Conservation (phyloP, 179 eudicot genomes). For the Spinacia oleracea region DNA sequence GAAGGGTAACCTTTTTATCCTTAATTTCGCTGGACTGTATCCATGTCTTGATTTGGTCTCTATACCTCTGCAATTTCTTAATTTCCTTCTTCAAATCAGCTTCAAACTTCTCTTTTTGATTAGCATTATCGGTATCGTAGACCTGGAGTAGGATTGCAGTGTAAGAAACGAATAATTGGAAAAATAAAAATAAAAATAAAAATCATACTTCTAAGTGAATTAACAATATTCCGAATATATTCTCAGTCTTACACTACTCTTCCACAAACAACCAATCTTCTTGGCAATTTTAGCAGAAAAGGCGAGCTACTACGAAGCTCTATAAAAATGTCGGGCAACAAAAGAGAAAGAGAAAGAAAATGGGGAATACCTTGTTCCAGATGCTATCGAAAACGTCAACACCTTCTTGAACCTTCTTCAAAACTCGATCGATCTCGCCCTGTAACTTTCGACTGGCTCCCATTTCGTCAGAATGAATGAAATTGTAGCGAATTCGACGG, state of each 20-base stretch:
- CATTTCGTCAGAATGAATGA: constrained; percentile 39
- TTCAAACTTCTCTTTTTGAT: constrained; percentile 97
- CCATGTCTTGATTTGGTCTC: constrained; percentile 99
- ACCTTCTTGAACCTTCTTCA: constrained; percentile 96
- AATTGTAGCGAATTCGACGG: constrained; percentile 3
- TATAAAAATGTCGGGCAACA: neutral
- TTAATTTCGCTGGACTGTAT: constrained; percentile 94
- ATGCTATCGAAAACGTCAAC: constrained; percentile 92
- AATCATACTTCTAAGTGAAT: neutral
- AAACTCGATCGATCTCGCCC: constrained; percentile 93
- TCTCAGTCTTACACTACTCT: neutral
- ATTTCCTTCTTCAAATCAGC: constrained; percentile 99
- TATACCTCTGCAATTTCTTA: constrained; percentile 90
- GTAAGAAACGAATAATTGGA: constrained; percentile 18
- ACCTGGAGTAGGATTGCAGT: constrained; percentile 47
- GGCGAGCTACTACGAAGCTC: neutral
- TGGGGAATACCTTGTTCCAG: constrained; percentile 77
- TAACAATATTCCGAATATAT: neutral
- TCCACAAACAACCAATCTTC: neutral
- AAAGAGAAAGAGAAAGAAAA: neutral
- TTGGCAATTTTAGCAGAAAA: neutral
- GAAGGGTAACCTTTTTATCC: constrained; percentile 75
- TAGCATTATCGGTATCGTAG: constrained; percentile 91
- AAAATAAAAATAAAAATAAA: neutral
- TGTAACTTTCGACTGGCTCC: constrained; percentile 96